Conservation (phyloP, 2,329 filamentous ascomycete genomes). For the Botrytis deweyae region DNA sequence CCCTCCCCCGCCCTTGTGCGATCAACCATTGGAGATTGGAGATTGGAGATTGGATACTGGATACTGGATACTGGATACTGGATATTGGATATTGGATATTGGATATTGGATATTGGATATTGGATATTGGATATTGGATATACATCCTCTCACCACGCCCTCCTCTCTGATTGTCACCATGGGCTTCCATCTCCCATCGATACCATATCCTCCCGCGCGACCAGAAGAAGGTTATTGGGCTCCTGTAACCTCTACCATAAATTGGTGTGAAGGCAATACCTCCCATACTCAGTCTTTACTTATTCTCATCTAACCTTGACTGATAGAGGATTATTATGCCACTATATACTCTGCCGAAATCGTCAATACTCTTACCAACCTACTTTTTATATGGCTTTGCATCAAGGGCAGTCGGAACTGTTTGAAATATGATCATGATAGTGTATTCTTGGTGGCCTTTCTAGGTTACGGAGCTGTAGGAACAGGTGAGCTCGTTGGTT, state of each 20-base stretch:
- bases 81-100: background rate
- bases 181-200: constrained; percentile 32
- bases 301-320: constrained; percentile 19
- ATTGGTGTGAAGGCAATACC: constrained; percentile 74
- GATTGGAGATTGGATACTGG: background rate
- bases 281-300: constrained; percentile 1
- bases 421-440: constrained; percentile 67
- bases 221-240: constrained; percentile 39
- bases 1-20: background rate
- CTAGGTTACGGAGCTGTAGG: constrained; percentile 43
- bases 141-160: background rate
- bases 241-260: constrained; percentile 44
- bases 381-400: constrained; percentile 77
- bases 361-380: constrained; percentile 77
- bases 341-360: constrained; percentile 76
- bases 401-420: constrained; percentile 74
- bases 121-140: background rate
- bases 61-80: background rate
- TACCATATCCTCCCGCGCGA: constrained; percentile 39
- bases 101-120: background rate
- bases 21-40: background rate
- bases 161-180: constrained; percentile 23
- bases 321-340: constrained; percentile 67
- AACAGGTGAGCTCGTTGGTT: constrained; percentile 31
- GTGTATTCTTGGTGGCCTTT: constrained; percentile 70